Conservation (phyloP, 352 stramenopile genomes). For the Globisporangium cystogenes region DNA sequence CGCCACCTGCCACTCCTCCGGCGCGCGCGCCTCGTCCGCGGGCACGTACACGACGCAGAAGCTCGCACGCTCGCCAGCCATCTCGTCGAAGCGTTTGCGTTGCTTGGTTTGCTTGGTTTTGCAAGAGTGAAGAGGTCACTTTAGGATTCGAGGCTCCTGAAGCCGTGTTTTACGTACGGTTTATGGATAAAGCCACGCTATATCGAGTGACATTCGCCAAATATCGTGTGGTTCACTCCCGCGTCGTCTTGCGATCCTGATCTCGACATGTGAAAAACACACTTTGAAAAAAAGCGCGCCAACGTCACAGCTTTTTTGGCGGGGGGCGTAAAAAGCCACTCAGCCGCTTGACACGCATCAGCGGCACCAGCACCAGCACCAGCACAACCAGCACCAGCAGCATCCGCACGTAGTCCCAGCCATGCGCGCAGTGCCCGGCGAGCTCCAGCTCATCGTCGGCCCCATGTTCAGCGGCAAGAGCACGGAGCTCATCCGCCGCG, state of each 20-base stretch:
- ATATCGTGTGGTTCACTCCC: neutral
- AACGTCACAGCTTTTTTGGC: constrained; percentile 3
- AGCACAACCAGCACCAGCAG: neutral
- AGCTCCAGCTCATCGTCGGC: constrained; percentile 80
- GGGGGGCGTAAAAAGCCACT: neutral
- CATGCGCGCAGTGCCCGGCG: constrained; percentile 31
- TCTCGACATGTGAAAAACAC: neutral
- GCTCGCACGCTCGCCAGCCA: constrained; percentile 60
- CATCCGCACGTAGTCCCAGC: too few relatives aligned
- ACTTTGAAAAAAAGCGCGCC: neutral
- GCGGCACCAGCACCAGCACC: neutral
- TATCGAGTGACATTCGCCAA: neutral
- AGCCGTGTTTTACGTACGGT: neutral
- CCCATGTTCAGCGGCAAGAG: constrained; percentile 89
- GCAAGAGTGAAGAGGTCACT: neutral
- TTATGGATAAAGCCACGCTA: neutral
- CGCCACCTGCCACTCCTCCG: constrained; percentile 72
- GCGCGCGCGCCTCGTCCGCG: constrained; percentile 33
- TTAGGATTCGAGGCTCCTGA: neutral
- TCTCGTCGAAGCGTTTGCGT: too few relatives aligned
- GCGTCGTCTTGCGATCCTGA: neutral
- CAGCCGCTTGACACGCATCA: constrained; percentile 6
- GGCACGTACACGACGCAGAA: constrained; percentile 78
- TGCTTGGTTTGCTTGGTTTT: constrained; percentile 1
- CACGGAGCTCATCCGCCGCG: constrained; percentile 81